Conservation (phyloP, 192 early-diverging fungal genomes). For the Coemansia sp. region DNA sequence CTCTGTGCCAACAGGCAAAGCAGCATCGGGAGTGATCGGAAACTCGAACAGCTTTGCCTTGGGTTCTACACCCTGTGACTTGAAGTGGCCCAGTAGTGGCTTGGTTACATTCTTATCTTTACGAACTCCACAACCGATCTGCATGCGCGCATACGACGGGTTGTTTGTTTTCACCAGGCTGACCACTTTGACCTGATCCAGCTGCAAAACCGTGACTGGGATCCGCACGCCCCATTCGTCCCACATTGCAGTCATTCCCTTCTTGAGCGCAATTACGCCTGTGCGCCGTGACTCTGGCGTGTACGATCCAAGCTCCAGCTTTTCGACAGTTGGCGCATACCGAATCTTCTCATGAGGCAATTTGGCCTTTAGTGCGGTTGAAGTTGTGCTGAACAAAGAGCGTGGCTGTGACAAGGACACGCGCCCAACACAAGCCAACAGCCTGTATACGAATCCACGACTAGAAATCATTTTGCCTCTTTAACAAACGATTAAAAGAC, state of each 20-base stretch:
- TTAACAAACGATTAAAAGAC: not conserved
- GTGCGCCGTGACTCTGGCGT: conserved; percentile 61
- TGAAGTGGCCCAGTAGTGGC: conserved; percentile 75
- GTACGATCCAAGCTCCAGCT: conserved; percentile 39
- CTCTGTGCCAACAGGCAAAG: conserved; percentile 62
- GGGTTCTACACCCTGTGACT: conserved; percentile 66
- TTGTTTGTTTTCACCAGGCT: conserved; percentile 56
- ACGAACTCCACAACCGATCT: conserved; percentile 66
- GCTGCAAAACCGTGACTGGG: conserved; percentile 82
- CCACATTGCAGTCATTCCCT: conserved; percentile 95
- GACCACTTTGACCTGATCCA: conserved; percentile 70
- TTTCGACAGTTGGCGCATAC: conserved; percentile 28
- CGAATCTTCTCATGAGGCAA: conserved; percentile 46
- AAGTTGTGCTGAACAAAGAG: conserved; percentile 26
- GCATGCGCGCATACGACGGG: conserved; percentile 49
- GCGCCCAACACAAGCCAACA: not conserved
- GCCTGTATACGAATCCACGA: not conserved
- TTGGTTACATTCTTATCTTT: conserved; percentile 65
- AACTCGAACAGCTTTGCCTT: conserved; percentile 84
- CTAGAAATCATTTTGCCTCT: conserved; percentile 24
- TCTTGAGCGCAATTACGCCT: conserved; percentile 85
- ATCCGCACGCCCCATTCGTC: conserved; percentile 89
- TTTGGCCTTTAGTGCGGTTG: conserved; percentile 21
- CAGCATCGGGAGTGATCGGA: conserved; percentile 79
- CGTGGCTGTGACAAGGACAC: not conserved